A percentile compares a stretch with the other conserved stretches of the same genome.
These are phyloP conservation scores for Mucor plumbeus DNA, from an alignment of 371 early-diverging fungal genomes.

Conservation along the genomic window DNA sequence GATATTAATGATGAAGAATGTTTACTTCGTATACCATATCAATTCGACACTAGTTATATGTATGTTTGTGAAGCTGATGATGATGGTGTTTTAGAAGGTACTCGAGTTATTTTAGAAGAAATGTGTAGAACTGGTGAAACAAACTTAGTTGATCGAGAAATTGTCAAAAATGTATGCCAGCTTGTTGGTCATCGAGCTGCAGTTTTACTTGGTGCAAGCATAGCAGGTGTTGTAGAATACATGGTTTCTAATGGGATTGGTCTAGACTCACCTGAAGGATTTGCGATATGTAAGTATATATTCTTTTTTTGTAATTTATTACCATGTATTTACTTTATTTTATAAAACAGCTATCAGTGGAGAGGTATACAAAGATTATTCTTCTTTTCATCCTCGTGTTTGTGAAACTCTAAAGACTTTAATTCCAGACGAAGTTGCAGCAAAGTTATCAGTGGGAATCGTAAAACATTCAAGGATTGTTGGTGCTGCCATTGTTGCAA, in stretches of 20 bases:
- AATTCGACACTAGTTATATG: constrained; percentile 87
- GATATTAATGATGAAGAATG: constrained; percentile 63
- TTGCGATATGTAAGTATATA: constrained; percentile 43
- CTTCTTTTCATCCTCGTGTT: constrained; percentile 53
- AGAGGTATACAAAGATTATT: constrained; percentile 53
- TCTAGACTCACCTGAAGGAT: constrained; percentile 38
- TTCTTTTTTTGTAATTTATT: neutral
- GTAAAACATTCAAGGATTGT: constrained; percentile 54
- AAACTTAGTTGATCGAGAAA: constrained; percentile 42
- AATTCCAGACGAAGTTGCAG: constrained; percentile 47
- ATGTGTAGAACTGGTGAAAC: constrained; percentile 49
- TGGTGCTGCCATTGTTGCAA: constrained; percentile 57
- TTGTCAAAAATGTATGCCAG: constrained; percentile 50
- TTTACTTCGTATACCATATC: constrained; percentile 60
- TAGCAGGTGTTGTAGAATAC: constrained; percentile 48
- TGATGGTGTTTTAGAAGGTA: constrained; percentile 39
- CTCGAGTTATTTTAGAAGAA: constrained; percentile 50
- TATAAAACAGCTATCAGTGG: constrained; percentile 46
- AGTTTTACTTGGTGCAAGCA: constrained; percentile 43
- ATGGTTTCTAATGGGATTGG: constrained; percentile 44
- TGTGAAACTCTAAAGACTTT: constrained; percentile 48
- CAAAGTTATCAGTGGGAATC: constrained; percentile 48
- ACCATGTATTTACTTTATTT: neutral
- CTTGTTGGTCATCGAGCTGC: constrained; percentile 52
- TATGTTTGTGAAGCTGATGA: constrained; percentile 55